Percentiles rank a stretch among this genome's conserved stretches.
Evolutionary conservation across 1,139 yeast species (phyloP).

Genomic region (Kodamaea alishanica): DNA sequence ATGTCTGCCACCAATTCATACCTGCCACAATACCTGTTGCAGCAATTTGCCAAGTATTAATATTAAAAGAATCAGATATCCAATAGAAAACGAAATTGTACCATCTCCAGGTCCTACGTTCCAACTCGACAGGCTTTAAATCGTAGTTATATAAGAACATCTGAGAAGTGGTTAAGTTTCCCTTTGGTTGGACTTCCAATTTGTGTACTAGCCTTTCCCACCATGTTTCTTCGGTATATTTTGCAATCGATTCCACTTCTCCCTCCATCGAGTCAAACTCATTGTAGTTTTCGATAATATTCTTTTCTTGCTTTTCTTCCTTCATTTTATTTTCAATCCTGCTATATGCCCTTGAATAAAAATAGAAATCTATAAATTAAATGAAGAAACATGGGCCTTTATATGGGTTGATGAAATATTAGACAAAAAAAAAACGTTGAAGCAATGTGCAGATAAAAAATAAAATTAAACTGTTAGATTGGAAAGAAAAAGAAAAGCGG

Average conservation of each 20-base stretch:
- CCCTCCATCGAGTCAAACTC: slow-evolving; percentile 4
- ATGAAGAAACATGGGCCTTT: too few species aligned
- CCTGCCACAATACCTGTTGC: slow-evolving; percentile 68
- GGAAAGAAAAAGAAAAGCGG: too few species aligned
- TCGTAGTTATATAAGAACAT: slow-evolving; percentile 68
- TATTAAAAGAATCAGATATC: slow-evolving; percentile 84
- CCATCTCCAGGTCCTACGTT: slow-evolving; percentile 77
- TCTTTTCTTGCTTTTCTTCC: too few species aligned
- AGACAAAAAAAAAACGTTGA: too few species aligned
- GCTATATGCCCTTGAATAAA: too few species aligned
- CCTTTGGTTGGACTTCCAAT: slow-evolving; percentile 26
- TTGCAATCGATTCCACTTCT: slow-evolving; percentile 3
- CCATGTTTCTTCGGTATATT: slow-evolving; percentile 1
- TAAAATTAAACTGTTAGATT: too few species aligned
- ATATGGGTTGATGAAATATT: too few species aligned
- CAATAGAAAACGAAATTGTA: slow-evolving; percentile 73
- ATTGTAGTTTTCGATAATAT: too few species aligned
- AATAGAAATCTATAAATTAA: too few species aligned
- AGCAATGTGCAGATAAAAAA: too few species aligned
- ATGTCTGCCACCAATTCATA: slow-evolving; percentile 84
- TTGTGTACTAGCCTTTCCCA: slow-evolving; percentile 1
- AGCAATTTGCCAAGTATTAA: slow-evolving; percentile 89
- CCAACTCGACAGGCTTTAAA: slow-evolving; percentile 69
- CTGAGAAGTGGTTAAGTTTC: slow-evolving; percentile 42
- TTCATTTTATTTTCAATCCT: too few species aligned